Percentiles rank a stretch among this genome's conserved stretches.
Evolutionary conservation across 768 basidiomycete species (phyloP).

Genomic region (Lenzites betulinus): DNA sequence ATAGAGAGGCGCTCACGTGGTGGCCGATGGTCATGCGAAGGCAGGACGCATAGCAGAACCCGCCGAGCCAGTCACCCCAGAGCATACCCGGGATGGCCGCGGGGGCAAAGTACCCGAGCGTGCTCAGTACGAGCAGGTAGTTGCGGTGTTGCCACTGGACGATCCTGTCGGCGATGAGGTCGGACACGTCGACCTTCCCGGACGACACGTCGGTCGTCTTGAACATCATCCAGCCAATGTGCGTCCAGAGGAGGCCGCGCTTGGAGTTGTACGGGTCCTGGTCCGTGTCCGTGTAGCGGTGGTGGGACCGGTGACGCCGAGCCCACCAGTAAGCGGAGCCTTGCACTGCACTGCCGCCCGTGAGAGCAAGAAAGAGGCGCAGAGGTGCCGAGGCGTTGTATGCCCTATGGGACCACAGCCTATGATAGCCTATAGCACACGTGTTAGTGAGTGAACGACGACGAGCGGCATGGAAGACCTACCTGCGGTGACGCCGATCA

Average conservation of each 20-base stretch:
- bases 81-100: constrained; percentile 72
- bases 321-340: constrained; percentile 99
- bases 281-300: constrained; percentile 95
- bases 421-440: constrained; percentile 72
- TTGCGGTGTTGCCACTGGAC: constrained; percentile 86
- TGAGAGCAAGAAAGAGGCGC: constrained; percentile 82
- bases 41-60: constrained; percentile 82
- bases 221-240: constrained; percentile 91
- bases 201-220: constrained; percentile 88
- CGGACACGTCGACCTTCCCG: constrained; percentile 78
- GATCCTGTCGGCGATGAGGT: constrained; percentile 75
- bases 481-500: constrained; percentile 59
- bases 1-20: constrained; percentile 50
- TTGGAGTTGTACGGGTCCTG: constrained; percentile 95
- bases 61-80: constrained; percentile 88
- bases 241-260: constrained; percentile 83
- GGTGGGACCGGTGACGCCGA: constrained; percentile 96
- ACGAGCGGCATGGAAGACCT: not conserved
- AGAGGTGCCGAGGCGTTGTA: constrained; percentile 89
- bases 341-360: constrained; percentile 90
- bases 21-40: constrained; percentile 82
- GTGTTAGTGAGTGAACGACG: not conserved
- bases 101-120: constrained; percentile 73
- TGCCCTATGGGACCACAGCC: constrained; percentile 93
- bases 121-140: constrained; percentile 68